Percentiles rank a stretch among this genome's conserved stretches.
These are phyloP conservation scores for Anisogramma anomala DNA, from an alignment of 2,329 filamentous ascomycete species.

Conservation along the genomic window DNA sequence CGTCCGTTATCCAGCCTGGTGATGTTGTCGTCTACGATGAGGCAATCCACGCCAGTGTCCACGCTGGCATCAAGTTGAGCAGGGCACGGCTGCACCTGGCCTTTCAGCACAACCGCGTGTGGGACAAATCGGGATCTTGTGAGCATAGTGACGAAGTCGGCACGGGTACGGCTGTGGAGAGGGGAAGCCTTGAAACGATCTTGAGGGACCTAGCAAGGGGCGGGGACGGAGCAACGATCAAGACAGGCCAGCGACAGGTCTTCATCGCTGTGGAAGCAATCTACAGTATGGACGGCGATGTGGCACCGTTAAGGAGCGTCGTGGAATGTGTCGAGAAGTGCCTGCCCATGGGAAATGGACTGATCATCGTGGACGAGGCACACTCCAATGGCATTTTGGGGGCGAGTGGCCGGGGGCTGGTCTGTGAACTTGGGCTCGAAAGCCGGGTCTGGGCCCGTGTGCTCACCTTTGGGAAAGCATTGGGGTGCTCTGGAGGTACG, in stretches of 20 bases:
- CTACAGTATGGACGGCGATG: constrained; percentile 78
- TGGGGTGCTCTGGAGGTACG: constrained; percentile 54
- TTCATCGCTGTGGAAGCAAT: constrained; percentile 60
- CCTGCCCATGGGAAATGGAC: constrained; percentile 46
- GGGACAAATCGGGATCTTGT: neutral
- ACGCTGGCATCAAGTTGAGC: constrained; percentile 62
- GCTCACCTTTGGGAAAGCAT: constrained; percentile 56
- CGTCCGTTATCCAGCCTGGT: constrained; percentile 45
- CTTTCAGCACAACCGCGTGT: constrained; percentile 46
- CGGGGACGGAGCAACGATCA: constrained; percentile 23
- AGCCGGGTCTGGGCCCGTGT: constrained; percentile 44
- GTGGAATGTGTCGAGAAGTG: constrained; percentile 43
- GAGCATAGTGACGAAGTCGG: neutral
- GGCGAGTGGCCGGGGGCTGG: constrained; percentile 42
- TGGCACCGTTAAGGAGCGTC: constrained; percentile 52
- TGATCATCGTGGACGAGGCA: constrained; percentile 57
- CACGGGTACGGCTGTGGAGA: neutral
- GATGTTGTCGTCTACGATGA: constrained; percentile 63
- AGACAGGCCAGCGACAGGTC: constrained; percentile 35
- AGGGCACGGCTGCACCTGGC: constrained; percentile 36
- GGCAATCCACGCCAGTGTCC: constrained; percentile 64
- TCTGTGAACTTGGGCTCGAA: constrained; percentile 45
- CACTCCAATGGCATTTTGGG: constrained; percentile 55
- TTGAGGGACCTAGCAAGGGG: constrained; percentile 23
- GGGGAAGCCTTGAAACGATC: constrained; percentile 19